These are phyloP conservation scores for Cephaloascus fragrans DNA, from an alignment of 805 yeast genomes.

Conservation along the genomic window DNA sequence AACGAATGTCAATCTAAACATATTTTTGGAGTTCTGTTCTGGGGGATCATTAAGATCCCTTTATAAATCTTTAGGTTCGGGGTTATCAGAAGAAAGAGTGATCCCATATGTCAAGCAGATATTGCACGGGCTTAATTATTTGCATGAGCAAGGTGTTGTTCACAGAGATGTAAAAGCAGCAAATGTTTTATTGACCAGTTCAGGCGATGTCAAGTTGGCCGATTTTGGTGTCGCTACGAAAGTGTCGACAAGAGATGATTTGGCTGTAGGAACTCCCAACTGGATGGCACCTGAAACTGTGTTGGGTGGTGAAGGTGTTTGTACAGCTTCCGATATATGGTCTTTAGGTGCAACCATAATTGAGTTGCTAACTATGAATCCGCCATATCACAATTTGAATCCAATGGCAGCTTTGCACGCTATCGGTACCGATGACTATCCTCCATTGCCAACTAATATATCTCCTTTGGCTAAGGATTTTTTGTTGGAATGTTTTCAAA, in stretches of 20 bases:
- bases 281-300: slow-evolving; percentile 99
- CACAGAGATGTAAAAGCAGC: slow-evolving; percentile 94
- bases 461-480: slow-evolving; percentile 42
- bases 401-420: slow-evolving; percentile 80
- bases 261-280: slow-evolving; percentile 79
- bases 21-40: slow-evolving; percentile 55
- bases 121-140: slow-evolving; percentile 48
- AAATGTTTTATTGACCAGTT: slow-evolving; percentile 60
- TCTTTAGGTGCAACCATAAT: slow-evolving; percentile 91
- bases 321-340: slow-evolving; percentile 88
- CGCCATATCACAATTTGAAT: slow-evolving; percentile 73
- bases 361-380: slow-evolving; percentile 76
- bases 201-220: slow-evolving; percentile 68
- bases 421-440: slow-evolving; percentile 65
- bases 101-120: slow-evolving; percentile 43
- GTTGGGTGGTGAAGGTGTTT: slow-evolving; percentile 67
- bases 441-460: slow-evolving; percentile 52
- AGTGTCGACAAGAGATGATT: slow-evolving; percentile 24
- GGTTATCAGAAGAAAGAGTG: slow-evolving; percentile 46
- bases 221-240: slow-evolving; percentile 93
- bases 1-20: slow-evolving; percentile 39
- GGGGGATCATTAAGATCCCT: slow-evolving; percentile 57
- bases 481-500: slow-evolving; percentile 58
- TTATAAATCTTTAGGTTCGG: slow-evolving; percentile 35
- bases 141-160: slow-evolving; percentile 66